phyloP scores from a whole-genome alignment of 1,284 basidiomycete genomes.

The Irpex rosettiformis region DNA sequence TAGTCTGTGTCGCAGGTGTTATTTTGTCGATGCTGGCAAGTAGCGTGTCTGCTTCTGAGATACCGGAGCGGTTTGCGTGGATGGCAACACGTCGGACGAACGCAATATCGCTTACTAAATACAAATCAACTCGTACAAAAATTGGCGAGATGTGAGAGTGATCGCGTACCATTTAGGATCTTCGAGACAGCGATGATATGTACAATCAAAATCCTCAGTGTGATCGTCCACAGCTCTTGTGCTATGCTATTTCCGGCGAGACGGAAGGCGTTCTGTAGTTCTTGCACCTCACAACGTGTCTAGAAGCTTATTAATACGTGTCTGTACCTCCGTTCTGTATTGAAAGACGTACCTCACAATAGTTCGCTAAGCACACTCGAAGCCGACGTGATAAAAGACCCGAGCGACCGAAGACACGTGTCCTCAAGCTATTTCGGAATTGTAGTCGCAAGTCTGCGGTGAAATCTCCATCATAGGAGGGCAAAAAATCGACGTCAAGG shows the following conservation, averaged over 20 bases:
- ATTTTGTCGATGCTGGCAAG: constrained; percentile 35
- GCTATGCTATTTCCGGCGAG: constrained; percentile 47
- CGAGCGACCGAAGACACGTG: constrained; percentile 61
- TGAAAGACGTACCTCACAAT: constrained; percentile 51
- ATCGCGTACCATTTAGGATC: constrained; percentile 43
- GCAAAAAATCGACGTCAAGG: constrained; percentile 27
- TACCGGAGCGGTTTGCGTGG: constrained; percentile 47
- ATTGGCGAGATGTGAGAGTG: background rate
- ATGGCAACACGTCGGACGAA: constrained; percentile 55
- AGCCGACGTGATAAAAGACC: constrained; percentile 49
- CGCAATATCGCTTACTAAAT: constrained; percentile 49
- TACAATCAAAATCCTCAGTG: constrained; percentile 52
- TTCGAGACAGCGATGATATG: constrained; percentile 47
- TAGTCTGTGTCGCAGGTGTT: constrained; percentile 23
- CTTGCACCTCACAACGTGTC: constrained; percentile 33
- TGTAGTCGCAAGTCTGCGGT: constrained; percentile 33
- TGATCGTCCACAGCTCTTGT: constrained; percentile 47
- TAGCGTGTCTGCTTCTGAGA: constrained; percentile 48
- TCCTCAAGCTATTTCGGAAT: constrained; percentile 47
- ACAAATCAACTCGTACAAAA: constrained; percentile 8
- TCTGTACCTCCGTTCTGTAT: background rate
- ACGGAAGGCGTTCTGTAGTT: constrained; percentile 34
- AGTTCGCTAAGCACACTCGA: constrained; percentile 55
- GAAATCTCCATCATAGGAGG: constrained; percentile 25
- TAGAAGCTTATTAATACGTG: constrained; percentile 16